Conservation (phyloP, 768 basidiomycete genomes). For the Hypholoma sublateritium region DNA sequence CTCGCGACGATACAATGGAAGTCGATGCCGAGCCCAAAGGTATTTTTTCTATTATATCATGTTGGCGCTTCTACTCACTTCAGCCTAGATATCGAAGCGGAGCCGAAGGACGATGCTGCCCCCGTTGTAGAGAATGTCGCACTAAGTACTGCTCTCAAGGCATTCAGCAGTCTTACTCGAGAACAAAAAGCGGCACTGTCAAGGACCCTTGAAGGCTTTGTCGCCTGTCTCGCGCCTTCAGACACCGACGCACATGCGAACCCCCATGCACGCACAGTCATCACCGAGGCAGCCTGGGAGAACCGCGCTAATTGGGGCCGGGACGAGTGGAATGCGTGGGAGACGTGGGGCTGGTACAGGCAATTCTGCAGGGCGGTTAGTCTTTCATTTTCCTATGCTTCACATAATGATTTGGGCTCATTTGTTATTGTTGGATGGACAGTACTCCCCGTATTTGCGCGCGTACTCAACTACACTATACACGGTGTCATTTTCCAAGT, state of each 20-base stretch:
- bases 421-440: background rate
- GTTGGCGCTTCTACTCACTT: background rate
- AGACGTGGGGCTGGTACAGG: conserved; percentile 89
- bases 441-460: conserved; percentile 82
- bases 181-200: conserved; percentile 79
- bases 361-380: conserved; percentile 84
- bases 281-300: conserved; percentile 69
- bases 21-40: conserved; percentile 65
- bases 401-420: conserved; percentile 3
- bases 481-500: conserved; percentile 65
- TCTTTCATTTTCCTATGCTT: conserved; percentile 6
- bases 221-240: conserved; percentile 54
- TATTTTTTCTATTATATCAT: conserved; percentile 16
- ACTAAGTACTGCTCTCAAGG: conserved; percentile 71
- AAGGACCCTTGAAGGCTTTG: conserved; percentile 74
- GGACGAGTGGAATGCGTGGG: conserved; percentile 82
- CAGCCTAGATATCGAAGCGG: background rate
- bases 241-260: conserved; percentile 45
- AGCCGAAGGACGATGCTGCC: conserved; percentile 16
- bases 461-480: conserved; percentile 72
- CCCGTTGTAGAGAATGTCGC: conserved; percentile 63
- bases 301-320: conserved; percentile 67
- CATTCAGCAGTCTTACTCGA: conserved; percentile 67
- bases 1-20: conserved; percentile 64
- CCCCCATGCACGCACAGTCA: conserved; percentile 51